These are phyloP conservation scores for Drosera capensis DNA, from an alignment of 148 eudicot genomes.

Conservation along the genomic window DNA sequence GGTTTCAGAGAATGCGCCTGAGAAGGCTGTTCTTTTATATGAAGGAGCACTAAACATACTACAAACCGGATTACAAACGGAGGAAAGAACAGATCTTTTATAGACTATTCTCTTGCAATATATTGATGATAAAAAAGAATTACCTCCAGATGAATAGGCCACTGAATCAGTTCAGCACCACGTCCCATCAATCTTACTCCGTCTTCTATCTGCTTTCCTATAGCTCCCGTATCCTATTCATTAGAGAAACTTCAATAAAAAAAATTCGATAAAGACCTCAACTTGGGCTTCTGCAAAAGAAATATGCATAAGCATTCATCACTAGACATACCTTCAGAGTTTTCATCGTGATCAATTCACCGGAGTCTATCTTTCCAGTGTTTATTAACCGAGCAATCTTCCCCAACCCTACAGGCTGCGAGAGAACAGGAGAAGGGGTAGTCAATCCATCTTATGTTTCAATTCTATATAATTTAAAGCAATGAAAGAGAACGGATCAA, in stretches of 20 bases:
- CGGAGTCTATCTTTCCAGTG: slow-evolving; percentile 90
- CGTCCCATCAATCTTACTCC: slow-evolving; percentile 97
- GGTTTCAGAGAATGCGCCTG: too few relatives aligned
- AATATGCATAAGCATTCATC: slow-evolving; percentile 2
- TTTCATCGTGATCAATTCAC: slow-evolving; percentile 93
- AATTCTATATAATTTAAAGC: too few relatives aligned
- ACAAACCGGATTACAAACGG: too few relatives aligned
- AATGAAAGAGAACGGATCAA: too few relatives aligned
- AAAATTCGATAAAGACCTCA: slow-evolving; percentile 5
- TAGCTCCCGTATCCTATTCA: slow-evolving; percentile 65
- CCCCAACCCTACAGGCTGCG: slow-evolving; percentile 93
- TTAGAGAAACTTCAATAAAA: background rate
- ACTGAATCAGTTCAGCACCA: slow-evolving; percentile 58
- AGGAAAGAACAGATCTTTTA: too few relatives aligned
- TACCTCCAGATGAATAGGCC: slow-evolving; percentile 99
- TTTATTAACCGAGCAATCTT: slow-evolving; percentile 88
- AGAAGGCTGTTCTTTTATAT: too few relatives aligned
- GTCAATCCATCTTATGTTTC: background rate
- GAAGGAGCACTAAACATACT: background rate
- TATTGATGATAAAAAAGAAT: too few relatives aligned
- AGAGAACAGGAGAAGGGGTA: background rate
- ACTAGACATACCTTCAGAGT: slow-evolving; percentile 55
- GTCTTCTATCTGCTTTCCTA: slow-evolving; percentile 86
- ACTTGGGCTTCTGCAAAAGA: background rate
- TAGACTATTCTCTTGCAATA: too few relatives aligned